Conservation (phyloP, 2,329 filamentous ascomycete species). For the Zopfia rhizophila region DNA sequence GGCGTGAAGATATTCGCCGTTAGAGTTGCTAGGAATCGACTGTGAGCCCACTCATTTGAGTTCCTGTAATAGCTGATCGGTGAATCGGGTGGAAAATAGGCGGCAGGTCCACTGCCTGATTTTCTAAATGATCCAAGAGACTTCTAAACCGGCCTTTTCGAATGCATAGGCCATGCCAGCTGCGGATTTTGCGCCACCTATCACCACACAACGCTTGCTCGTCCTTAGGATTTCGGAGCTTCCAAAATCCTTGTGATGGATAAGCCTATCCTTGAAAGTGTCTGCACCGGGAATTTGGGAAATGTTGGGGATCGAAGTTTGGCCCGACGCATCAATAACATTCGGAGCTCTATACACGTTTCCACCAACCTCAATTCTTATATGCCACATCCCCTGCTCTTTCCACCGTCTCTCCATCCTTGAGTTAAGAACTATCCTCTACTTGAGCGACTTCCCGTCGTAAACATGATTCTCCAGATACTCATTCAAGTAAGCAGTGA, state of each 20-base stretch:
- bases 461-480: constrained; percentile 37
- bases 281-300: constrained; percentile 39
- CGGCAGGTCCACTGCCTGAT: constrained; percentile 42
- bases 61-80: constrained; percentile 25
- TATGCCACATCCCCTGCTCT: constrained; percentile 13
- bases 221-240: constrained; percentile 31
- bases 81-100: constrained; percentile 35
- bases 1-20: constrained; percentile 24
- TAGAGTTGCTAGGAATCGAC: constrained; percentile 22
- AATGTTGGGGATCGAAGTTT: constrained; percentile 34
- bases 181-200: constrained; percentile 52
- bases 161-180: constrained; percentile 50
- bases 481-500: constrained; percentile 36
- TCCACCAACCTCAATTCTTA: background rate
- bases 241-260: constrained; percentile 49
- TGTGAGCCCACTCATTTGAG: constrained; percentile 30
- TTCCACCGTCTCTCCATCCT: constrained; percentile 28
- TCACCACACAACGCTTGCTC: constrained; percentile 35
- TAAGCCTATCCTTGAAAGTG: constrained; percentile 33
- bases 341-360: constrained; percentile 19
- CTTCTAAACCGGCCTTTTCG: constrained; percentile 42
- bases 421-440: constrained; percentile 26
- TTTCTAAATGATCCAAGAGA: constrained; percentile 49
- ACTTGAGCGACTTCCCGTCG: constrained; percentile 21
- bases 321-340: constrained; percentile 34